phyloP scores from a whole-genome alignment of 1,139 yeast genomes.

The Yamadazyma mexicana region DNA sequence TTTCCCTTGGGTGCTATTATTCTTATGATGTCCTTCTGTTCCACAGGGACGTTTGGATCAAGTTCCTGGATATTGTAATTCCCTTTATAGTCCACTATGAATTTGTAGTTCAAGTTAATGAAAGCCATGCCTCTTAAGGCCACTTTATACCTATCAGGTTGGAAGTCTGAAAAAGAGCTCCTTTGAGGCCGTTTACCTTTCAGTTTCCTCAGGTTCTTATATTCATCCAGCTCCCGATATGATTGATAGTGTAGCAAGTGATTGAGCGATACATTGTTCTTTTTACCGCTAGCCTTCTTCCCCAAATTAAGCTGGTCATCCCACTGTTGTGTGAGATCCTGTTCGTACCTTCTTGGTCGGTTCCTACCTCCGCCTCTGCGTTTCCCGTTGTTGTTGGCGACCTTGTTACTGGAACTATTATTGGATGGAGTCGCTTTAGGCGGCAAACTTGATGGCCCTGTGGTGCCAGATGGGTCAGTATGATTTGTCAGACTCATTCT shows the following conservation, averaged over 20 bases:
- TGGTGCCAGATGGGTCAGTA: background rate
- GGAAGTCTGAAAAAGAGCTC: slow-evolving; percentile 11
- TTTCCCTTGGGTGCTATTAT: slow-evolving; percentile 74
- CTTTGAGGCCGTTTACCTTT: slow-evolving; percentile 8
- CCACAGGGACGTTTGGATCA: slow-evolving; percentile 77
- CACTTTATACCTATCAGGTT: slow-evolving; percentile 16
- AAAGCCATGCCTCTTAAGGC: slow-evolving; percentile 65
- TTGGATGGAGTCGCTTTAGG: background rate
- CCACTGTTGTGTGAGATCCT: slow-evolving; percentile 4
- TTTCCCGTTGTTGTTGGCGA: background rate
- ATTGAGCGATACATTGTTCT: slow-evolving; percentile 60
- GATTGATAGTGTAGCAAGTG: slow-evolving; percentile 64
- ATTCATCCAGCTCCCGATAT: slow-evolving; percentile 51
- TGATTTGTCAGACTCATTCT: slow-evolving; percentile 1
- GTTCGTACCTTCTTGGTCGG: background rate
- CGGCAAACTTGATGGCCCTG: background rate
- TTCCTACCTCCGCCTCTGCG: background rate
- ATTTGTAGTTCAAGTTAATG: slow-evolving; percentile 82
- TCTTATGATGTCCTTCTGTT: slow-evolving; percentile 61
- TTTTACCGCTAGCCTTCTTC: slow-evolving; percentile 33
- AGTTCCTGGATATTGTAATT: slow-evolving; percentile 56
- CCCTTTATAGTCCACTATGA: slow-evolving; percentile 66
- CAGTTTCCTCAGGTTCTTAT: slow-evolving; percentile 23
- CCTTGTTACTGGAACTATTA: background rate
- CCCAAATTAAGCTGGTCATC: slow-evolving; percentile 5